Percentiles rank a stretch among this genome's conserved stretches.
These are phyloP conservation scores for Trichoderma koningii DNA, from an alignment of 2,329 filamentous ascomycete genomes.

Conservation along the genomic window DNA sequence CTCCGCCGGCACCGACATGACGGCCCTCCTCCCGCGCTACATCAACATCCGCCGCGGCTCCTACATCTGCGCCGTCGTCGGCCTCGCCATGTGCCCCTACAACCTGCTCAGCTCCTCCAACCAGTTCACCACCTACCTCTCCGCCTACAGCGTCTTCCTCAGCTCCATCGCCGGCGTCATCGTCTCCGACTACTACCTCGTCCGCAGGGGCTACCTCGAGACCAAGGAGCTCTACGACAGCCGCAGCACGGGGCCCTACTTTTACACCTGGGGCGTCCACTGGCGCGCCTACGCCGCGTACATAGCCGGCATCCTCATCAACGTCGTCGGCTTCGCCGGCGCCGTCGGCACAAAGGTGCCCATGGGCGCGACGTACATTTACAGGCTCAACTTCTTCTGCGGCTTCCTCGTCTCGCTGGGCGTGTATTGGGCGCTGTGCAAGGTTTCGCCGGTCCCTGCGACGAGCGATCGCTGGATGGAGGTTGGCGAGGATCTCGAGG, in stretches of 20 bases:
- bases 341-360: constrained; percentile 74
- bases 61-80: constrained; percentile 79
- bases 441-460: constrained; percentile 70
- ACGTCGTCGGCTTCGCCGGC: constrained; percentile 87
- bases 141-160: constrained; percentile 91
- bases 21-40: constrained; percentile 75
- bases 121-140: constrained; percentile 88
- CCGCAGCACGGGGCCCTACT: constrained; percentile 69
- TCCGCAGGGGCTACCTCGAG: constrained; percentile 79
- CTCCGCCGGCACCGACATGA: constrained; percentile 80
- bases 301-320: constrained; percentile 80
- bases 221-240: constrained; percentile 78
- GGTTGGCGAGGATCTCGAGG: constrained; percentile 64
- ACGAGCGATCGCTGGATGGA: constrained; percentile 78
- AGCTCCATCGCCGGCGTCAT: constrained; percentile 93
- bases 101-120: constrained; percentile 74
- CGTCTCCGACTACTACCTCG: constrained; percentile 81
- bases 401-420: constrained; percentile 71
- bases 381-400: constrained; percentile 87
- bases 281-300: constrained; percentile 86
- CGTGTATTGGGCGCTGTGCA: constrained; percentile 72
- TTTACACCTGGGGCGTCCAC: constrained; percentile 70
- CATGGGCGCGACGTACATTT: constrained; percentile 78
- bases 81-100: constrained; percentile 85
- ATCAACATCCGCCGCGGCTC: constrained; percentile 84